A percentile compares a stretch with the other conserved stretches of the same genome.
These are phyloP conservation scores for Dactylellina parvicollis DNA, from an alignment of 2,329 filamentous ascomycete genomes.

Conservation along the genomic window DNA sequence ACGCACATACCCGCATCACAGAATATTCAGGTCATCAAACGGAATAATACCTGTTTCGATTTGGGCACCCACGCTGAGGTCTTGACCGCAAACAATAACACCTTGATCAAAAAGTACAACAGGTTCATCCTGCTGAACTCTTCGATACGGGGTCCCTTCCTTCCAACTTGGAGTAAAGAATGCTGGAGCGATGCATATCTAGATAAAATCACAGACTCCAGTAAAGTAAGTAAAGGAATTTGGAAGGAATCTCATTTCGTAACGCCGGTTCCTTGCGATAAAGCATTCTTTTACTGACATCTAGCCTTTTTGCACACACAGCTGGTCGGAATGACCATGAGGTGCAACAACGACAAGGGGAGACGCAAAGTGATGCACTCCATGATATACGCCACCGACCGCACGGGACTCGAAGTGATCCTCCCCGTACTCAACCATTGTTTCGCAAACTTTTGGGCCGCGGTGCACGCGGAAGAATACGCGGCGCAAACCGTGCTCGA, in stretches of 20 bases:
- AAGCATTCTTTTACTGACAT: too few relatives aligned
- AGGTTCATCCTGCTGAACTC: slow-evolving; percentile 62
- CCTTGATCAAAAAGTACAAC: slow-evolving; percentile 60
- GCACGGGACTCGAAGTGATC: slow-evolving; percentile 61
- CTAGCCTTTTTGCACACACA: slow-evolving; percentile 55
- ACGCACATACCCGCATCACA: slow-evolving; percentile 56
- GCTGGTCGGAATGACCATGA: slow-evolving; percentile 62
- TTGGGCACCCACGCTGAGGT: slow-evolving; percentile 61
- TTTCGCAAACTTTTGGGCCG: background rate
- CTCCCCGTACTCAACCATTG: slow-evolving; percentile 56
- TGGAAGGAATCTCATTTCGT: too few relatives aligned
- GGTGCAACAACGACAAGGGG: slow-evolving; percentile 56
- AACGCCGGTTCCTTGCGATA: too few relatives aligned
- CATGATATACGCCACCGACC: slow-evolving; percentile 62
- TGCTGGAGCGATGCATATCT: slow-evolving; percentile 62
- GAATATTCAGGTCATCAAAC: slow-evolving; percentile 60
- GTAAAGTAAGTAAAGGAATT: slow-evolving; percentile 60
- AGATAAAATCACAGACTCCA: slow-evolving; percentile 58
- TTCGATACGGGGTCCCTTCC: slow-evolving; percentile 61
- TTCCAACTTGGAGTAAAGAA: slow-evolving; percentile 60
- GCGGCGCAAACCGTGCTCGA: slow-evolving; percentile 8
- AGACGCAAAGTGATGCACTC: slow-evolving; percentile 60
- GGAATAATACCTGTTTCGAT: slow-evolving; percentile 61
- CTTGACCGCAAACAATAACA: slow-evolving; percentile 56
- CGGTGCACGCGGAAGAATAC: slow-evolving; percentile 32